phyloP scores from a whole-genome alignment of 225 moss, liverwort and hornwort genomes.

The Sphagnum contortum region DNA sequence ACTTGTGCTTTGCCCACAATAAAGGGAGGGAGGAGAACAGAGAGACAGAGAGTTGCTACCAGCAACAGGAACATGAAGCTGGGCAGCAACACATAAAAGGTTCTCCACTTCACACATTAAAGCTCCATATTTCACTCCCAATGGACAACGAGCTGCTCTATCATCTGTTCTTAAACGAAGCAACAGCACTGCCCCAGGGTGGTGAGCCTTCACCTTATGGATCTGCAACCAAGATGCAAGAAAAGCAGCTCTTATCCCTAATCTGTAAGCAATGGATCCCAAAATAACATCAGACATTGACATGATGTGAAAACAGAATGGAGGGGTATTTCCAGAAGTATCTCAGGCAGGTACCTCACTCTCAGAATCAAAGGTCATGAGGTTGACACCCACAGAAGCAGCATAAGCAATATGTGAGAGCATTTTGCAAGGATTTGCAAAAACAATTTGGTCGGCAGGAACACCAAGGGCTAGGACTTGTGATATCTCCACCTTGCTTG shows the following conservation, averaged over 20 bases:
- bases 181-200: slow-evolving; percentile 21
- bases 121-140: slow-evolving; percentile 24
- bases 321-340: no score
- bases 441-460: slow-evolving; percentile 12
- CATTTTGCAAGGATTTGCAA: slow-evolving; percentile 33
- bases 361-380: slow-evolving; percentile 32
- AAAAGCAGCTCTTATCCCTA: neutral
- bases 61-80: slow-evolving; percentile 1
- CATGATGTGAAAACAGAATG: neutral
- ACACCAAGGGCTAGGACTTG: slow-evolving; percentile 20
- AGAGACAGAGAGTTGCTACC: neutral
- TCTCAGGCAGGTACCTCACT: slow-evolving; percentile 2
- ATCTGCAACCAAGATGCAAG: slow-evolving; percentile 10
- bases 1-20: no score
- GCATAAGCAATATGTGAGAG: slow-evolving; percentile 23
- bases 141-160: slow-evolving; percentile 11
- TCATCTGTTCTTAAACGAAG: slow-evolving; percentile 29
- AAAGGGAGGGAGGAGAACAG: no score
- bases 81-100: slow-evolving; percentile 3
- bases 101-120: slow-evolving; percentile 3
- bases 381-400: slow-evolving; percentile 14
- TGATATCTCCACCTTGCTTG: slow-evolving; percentile 23
- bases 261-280: no score
- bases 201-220: slow-evolving; percentile 17
- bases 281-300: neutral